Base-by-base conservation (phyloP, 768 basidiomycete genomes). In the Lentinula detonsa region DNA sequence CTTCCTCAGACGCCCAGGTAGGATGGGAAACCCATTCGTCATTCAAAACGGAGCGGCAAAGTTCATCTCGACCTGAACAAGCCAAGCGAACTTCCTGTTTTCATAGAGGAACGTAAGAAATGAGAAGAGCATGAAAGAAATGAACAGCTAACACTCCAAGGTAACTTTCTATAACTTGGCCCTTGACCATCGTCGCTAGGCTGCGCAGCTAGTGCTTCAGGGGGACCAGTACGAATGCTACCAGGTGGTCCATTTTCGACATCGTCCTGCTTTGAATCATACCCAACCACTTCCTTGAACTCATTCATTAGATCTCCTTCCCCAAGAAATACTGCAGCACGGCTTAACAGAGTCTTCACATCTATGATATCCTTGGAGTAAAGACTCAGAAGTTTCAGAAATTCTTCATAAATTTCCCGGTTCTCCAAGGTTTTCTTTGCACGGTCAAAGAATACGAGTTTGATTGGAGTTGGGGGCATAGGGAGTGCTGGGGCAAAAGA, bases 21-120 rank as follows among this genome's bases (percentile, higher is more conserved):
- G 97, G 96, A 72, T 98, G 96, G 13, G 96, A 97, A 10, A 98
- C 94, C 96, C 97, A 98, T 65, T 89, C 85, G 69, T 98, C 95
- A 70, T 99, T 99, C 50, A 99, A 82, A 33, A 99, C 95, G 33
- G 93, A 94, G 71, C 95, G 91, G 70, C 92, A 95, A 60, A 98
- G 87, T 63, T 93, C 86, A 67, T 98, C 95, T 33, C 97, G 87
- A 10, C 91, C 95, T 3, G 97, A 97, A 71, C 97, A 98, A 31
- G 93, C 91, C 18, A 98, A 74, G 43, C 84, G 81, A 64, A 89
- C 84, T 76, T 98, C 96, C 95, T 97, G 68, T 64, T 55, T 63
- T 39, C 11, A 40, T 2, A 35, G 37, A 23, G 8, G 2, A 21
- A 50, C 11, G 34, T 48, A 13, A 34, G 28, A 21, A 28, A 18